Conservation (phyloP, 2,329 filamentous ascomycete genomes). For the Botryotinia narcissicola region DNA sequence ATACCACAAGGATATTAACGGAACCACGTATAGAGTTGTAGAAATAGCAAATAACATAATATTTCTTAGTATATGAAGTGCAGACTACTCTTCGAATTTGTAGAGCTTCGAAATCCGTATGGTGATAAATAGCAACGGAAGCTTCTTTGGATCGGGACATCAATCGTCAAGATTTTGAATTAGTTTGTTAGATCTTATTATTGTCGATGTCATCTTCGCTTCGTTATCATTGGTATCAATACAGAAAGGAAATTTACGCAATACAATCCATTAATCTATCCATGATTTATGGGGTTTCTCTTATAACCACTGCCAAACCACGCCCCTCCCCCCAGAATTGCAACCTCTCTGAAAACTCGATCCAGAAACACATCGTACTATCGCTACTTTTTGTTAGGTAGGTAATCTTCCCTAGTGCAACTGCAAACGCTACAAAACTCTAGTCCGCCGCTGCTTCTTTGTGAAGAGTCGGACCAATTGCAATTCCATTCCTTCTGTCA, state of each 20-base stretch:
- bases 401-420: background rate
- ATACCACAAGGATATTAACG: background rate
- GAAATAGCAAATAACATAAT: background rate
- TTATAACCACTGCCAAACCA: background rate
- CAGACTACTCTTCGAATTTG: background rate
- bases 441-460: background rate
- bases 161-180: background rate
- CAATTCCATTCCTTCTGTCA: background rate
- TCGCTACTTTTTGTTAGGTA: background rate
- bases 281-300: background rate
- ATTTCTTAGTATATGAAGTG: fast-evolving
- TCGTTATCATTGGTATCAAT: background rate
- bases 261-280: background rate
- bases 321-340: too few species aligned
- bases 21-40: background rate
- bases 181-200: background rate
- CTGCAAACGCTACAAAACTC: background rate
- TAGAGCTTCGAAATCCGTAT: background rate
- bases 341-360: background rate
- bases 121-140: background rate
- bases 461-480: fast-evolving
- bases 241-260: background rate
- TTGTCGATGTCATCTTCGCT: background rate
- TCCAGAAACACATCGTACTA: background rate
- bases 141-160: background rate